These are phyloP conservation scores for Pythium volutum DNA, from an alignment of 352 stramenopile species.

Conservation along the genomic window DNA sequence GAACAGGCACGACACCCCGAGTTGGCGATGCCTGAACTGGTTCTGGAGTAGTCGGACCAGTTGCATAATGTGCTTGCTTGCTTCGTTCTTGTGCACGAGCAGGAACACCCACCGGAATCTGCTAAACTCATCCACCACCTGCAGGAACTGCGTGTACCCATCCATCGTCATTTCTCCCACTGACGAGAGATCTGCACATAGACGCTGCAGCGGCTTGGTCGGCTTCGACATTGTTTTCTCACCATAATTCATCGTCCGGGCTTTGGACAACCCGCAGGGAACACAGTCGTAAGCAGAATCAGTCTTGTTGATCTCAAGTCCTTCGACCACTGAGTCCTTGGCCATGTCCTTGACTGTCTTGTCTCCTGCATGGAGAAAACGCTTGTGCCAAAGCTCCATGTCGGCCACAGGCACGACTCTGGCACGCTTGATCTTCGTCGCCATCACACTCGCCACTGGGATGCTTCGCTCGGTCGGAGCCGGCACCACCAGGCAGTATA, in stretches of 20 bases:
- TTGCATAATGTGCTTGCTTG: not conserved
- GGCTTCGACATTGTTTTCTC: not conserved
- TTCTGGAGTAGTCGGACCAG: not conserved
- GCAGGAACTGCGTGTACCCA: conserved; percentile 15
- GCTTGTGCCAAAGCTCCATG: conserved; percentile 23
- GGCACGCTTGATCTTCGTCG: too few relatives aligned
- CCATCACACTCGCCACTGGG: too few relatives aligned
- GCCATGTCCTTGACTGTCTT: not conserved
- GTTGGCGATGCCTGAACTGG: not conserved
- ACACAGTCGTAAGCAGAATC: conserved; percentile 1
- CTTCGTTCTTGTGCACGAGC: conserved; percentile 3
- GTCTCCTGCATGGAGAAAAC: not conserved
- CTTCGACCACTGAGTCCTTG: not conserved
- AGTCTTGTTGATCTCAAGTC: conserved; percentile 9
- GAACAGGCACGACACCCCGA: not conserved
- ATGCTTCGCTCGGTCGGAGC: too few relatives aligned
- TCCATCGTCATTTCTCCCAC: not conserved
- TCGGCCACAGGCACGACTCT: too few relatives aligned
- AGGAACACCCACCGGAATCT: conserved; percentile 23
- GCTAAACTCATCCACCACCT: conserved; percentile 22
- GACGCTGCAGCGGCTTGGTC: not conserved
- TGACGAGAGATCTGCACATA: not conserved
- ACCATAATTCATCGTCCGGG: not conserved
- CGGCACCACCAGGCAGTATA: too few relatives aligned
- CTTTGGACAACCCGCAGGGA: not conserved